Evolutionary conservation across 2,329 filamentous ascomycete species (phyloP), one percentile per base, ranked within the genome.

Genomic region (Claviceps sp.): DNA sequence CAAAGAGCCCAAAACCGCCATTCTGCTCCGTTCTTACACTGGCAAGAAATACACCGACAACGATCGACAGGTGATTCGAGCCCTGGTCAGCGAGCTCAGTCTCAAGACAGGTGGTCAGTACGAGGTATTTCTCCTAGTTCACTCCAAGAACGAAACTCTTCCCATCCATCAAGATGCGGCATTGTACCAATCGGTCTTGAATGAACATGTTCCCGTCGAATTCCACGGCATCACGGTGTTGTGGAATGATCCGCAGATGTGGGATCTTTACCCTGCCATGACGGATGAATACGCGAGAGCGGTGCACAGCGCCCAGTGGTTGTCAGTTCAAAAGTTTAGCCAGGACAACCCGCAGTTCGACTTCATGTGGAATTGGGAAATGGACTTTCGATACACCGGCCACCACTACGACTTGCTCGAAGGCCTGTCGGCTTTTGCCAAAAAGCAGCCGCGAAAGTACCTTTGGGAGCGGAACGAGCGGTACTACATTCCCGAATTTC

Each of bases 361-460:
- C 58, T 88, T 79, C 59, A 75, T 88, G 58, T 93, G 87, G 86
- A 90, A 91, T 64, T 90, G 86, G 86, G 88, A 93, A 63, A 86
- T 88, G 68, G 86, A 93, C 61, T 82, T 84, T 36, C 77, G 88
- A 47, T 85, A 85, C 61, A 88, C 82, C 0, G 87, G 87, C 8
- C 86, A 93, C 56, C 83, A 89, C 68, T 90, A 91, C 65, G 83
- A 91, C 59, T 79, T 91, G 57, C 77, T 88, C 44, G 77, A 83
- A 58, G 82, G 82, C 55, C 66, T 88, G 7, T 67, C 70, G 22
- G 66, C 74, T 1, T 88, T 86, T 68, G 78, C 78, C 26, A 77
- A 75, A 64, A 75, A 74, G 54, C 84, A 88, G 64, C 85, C 85
- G 8, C 78, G 85, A 52, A 83, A 82, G 60, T 82, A 82, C 3